Percentiles rank a stretch among this genome's conserved stretches.
These are phyloP conservation scores for Picea sitchensis DNA, from an alignment of 75 land plant species.

Conservation along the genomic window DNA sequence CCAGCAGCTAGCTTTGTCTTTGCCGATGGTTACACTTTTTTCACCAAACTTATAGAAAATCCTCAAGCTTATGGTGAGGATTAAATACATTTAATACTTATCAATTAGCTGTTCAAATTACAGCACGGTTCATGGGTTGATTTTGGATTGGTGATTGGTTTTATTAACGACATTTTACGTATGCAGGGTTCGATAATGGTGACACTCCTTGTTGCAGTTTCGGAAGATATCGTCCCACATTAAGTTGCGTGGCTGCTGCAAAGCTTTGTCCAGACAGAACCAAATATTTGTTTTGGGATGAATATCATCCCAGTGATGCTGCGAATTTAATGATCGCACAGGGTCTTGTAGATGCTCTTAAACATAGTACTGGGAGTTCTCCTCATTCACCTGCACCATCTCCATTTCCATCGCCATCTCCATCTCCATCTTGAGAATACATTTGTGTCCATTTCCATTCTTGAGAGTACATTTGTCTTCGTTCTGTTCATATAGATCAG, in stretches of 20 bases:
- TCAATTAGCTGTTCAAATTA: not conserved
- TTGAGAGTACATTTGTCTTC: no score
- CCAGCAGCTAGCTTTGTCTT: conserved; percentile 53
- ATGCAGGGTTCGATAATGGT: conserved; percentile 64
- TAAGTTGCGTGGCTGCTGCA: conserved; percentile 66
- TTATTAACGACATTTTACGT: not conserved
- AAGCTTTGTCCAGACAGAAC: conserved; percentile 59
- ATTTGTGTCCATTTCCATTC: no score
- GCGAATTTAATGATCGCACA: conserved; percentile 74
- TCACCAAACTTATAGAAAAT: conserved; percentile 38
- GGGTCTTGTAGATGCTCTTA: conserved; percentile 38
- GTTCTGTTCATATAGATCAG: no score
- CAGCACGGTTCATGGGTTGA: not conserved
- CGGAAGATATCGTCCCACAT: conserved; percentile 60
- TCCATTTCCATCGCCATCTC: not conserved
- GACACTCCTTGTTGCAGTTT: conserved; percentile 73
- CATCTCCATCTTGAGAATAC: not conserved
- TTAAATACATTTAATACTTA: not conserved
- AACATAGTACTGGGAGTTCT: conserved; percentile 9
- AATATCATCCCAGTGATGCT: conserved; percentile 83
- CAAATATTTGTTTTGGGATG: conserved; percentile 90
- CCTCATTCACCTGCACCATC: conserved; percentile 16
- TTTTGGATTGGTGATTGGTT: not conserved
- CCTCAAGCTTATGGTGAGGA: conserved; percentile 63
- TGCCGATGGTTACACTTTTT: conserved; percentile 37